Base-by-base conservation (phyloP, 345 rosid genomes). In the Fremontodendron californicum region DNA sequence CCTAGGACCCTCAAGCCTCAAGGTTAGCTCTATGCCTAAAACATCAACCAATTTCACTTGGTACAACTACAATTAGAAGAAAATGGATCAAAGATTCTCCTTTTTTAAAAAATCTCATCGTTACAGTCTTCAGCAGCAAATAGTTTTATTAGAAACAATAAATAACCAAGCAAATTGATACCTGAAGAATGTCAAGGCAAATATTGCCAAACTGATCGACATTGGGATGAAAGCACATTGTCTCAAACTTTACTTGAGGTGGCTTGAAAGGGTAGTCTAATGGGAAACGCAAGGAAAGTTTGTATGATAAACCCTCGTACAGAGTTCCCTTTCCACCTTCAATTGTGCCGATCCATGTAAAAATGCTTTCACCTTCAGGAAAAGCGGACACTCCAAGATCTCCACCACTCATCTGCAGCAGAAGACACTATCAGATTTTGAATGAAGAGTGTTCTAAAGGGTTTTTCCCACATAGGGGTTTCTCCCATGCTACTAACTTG, bases 141-240 rank as follows among this genome's bases (percentile, higher is more conserved):
- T 25, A 68, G 21, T 25, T 68, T 46, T 45, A 3, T 45, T 45
- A 27, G 31, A 23, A 55, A 23, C 66, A n/a, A n/a, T 45, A 46
- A 31, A 57, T 58, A 61, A 61, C 43, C 39, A 58, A 62, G 43
- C n/a, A 4, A 62, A 49, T 49, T 13, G 16, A 68, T 87, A 90
- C 93, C 93, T 88, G 90, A 82, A 90, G 94, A 63, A 90, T 88
- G 86, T 90, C 94, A 15, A 90, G 84, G 87, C 94, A 90, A 55
- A 88, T 90, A 75, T 88, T 90, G 75, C 94, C 94, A 74, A 74
- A 83, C 54, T 84, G 85, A 78, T 90, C 94, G 0, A 90, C 90
- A 83, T 90, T 90, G 5, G 94, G 94, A 75, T 90, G 94, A 78
- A 90, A 90, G 85, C 94, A 90, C 79, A 74, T 77, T 19, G 94